Evolutionary conservation across 140 eudicot species (phyloP).

Genomic region (Ambrosia hybrid): DNA sequence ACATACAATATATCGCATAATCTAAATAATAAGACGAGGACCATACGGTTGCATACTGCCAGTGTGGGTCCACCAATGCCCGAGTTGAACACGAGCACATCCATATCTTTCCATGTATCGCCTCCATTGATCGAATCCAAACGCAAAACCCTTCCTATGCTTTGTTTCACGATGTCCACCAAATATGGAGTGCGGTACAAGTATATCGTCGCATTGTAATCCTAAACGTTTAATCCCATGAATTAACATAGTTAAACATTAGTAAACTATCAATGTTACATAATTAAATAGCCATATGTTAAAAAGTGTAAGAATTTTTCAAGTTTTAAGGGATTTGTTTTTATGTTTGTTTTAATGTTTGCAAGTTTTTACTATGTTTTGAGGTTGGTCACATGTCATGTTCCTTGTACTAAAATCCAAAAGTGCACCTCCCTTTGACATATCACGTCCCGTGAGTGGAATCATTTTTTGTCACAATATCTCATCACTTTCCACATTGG

Average conservation of each 20-base stretch:
- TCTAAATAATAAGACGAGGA: background rate
- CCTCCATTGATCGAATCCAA: constrained; percentile 56
- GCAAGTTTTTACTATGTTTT: constrained; percentile 26
- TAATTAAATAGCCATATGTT: background rate
- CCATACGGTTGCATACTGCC: constrained; percentile 73
- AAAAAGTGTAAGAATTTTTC: background rate
- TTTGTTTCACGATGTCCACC: constrained; percentile 47
- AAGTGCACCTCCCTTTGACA: constrained; percentile 34
- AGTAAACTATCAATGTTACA: background rate
- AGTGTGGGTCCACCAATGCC: constrained; percentile 99
- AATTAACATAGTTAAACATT: background rate
- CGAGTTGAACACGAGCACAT: constrained; percentile 79
- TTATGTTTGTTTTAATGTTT: constrained; percentile 31
- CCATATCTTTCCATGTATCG: constrained; percentile 80
- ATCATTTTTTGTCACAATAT: constrained; percentile 36
- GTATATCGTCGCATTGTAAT: constrained; percentile 45
- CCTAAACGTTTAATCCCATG: constrained; percentile 29
- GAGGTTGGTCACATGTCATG: constrained; percentile 43
- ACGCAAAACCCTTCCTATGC: constrained; percentile 48
- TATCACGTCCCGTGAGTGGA: constrained; percentile 24
- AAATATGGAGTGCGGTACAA: constrained; percentile 54
- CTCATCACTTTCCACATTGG: constrained; percentile 36
- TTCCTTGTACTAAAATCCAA: constrained; percentile 32
- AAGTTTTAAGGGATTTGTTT: constrained; percentile 24
- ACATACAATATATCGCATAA: background rate